Base-by-base conservation (phyloP, 225 moss, liverwort and hornwort species). In the Physcomitrellopsis africana region DNA sequence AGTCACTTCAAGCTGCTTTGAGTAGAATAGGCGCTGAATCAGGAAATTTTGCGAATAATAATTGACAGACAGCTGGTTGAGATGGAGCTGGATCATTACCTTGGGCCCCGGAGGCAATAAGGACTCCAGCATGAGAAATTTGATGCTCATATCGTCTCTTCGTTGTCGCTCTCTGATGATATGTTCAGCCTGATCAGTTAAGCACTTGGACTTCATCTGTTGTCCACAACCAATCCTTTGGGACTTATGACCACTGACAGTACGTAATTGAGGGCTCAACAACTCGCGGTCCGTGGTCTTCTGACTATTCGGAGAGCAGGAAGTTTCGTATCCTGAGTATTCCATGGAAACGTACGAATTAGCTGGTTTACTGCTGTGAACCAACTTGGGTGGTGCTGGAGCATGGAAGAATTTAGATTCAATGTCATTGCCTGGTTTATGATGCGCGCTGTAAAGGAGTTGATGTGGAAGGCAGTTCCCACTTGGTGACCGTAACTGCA, bases 91-190 rank as follows among this genome's bases (percentile, higher is more conserved):
- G 18, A 15, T 15, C 18, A 15, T 29, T 67, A 67, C 67, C 49
- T 67, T 67, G 10, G 67, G 37, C n/a, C 67, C 23, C 8, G 44
- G 19, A 18, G 67, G 67, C 12, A 67, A 20, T 67, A 67, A 49
- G 49, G 67, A 45, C 20, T 67, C 67, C 47, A 67, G 46, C 8
- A 48, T 67, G 45, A 49, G 46, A 44, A 59, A 59, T 22, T 59
- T 59, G 4, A 0, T 59, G 16, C 16, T 59, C 58, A 59, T 59
- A 59, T 59, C 58, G 22, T 23, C 58, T 19, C 58, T 59, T 18
- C 58, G 13, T 59, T 59, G 58, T n/a, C 58, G 9, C 22, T 59
- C 58, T 59, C 23, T 59, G 18, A 18, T 0, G 5, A 59, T 23
- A 59, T 59, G 58, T 15, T 59, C 58, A 18, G 58, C 3, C 10